Percentiles rank a stretch among this genome's conserved stretches.
These are phyloP conservation scores for Huiozyma naganishii DNA, from an alignment of 805 yeast species.

Conservation along the genomic window DNA sequence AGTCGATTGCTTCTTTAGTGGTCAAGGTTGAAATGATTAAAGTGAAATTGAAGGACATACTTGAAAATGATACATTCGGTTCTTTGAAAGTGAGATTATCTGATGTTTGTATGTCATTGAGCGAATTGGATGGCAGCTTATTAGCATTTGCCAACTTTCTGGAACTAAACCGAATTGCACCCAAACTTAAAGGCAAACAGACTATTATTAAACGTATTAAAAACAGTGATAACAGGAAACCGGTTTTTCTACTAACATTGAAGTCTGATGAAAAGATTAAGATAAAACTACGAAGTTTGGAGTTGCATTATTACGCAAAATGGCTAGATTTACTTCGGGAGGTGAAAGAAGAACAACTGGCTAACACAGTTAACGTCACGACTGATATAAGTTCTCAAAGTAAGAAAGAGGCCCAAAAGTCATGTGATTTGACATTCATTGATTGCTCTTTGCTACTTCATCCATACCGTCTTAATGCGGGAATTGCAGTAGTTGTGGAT, in stretches of 20 bases:
- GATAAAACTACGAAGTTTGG: constrained; percentile 36
- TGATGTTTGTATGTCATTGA: constrained; percentile 8
- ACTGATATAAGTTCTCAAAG: too few relatives aligned
- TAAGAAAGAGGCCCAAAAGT: background rate
- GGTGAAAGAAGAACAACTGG: background rate
- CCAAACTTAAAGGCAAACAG: constrained; percentile 12
- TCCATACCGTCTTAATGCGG: constrained; percentile 54
- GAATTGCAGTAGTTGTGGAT: constrained; percentile 43
- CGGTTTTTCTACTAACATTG: constrained; percentile 32
- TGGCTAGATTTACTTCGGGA: constrained; percentile 34
- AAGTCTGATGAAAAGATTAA: constrained; percentile 25
- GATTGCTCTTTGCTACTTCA: constrained; percentile 52
- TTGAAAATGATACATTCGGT: constrained; percentile 12
- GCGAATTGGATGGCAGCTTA: constrained; percentile 5
- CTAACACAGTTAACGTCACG: too few relatives aligned
- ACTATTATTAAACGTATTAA: constrained; percentile 26
- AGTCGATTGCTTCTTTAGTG: constrained; percentile 9
- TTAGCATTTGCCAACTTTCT: constrained; percentile 10
- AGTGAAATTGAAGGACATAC: constrained; percentile 5
- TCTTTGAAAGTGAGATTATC: constrained; percentile 4
- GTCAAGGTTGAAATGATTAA: constrained; percentile 8
- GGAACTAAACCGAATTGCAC: constrained; percentile 6
- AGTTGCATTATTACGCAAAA: constrained; percentile 47
- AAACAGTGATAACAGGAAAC: constrained; percentile 28
- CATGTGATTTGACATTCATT: constrained; percentile 18